Conservation (phyloP, 176 grass and related monocot species). For the Ampelocalamus luodianensis region DNA sequence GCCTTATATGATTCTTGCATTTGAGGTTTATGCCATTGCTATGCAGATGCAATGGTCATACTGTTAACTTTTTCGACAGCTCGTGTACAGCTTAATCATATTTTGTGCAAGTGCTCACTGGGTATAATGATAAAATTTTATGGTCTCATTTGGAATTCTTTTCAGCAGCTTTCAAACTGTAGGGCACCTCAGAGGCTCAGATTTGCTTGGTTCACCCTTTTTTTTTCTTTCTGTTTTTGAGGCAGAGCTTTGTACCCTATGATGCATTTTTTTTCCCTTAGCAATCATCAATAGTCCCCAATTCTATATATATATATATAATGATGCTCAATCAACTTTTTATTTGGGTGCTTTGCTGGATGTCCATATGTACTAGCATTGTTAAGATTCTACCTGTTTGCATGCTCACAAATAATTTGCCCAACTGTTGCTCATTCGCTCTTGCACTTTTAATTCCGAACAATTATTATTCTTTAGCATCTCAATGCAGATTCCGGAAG, state of each 20-base stretch:
- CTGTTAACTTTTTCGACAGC: neutral
- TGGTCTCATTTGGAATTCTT: neutral
- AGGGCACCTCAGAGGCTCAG: neutral
- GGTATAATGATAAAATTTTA: neutral
- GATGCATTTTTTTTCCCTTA: neutral
- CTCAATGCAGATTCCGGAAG: slow-evolving; percentile 82
- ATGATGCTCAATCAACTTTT: neutral
- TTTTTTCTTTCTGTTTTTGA: neutral
- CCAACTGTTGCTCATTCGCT: neutral
- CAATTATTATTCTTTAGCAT: slow-evolving; percentile 44
- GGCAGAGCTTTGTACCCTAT: neutral
- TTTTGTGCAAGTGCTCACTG: slow-evolving; percentile 12
- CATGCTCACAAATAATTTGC: neutral
- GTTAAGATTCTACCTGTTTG: slow-evolving; percentile 19
- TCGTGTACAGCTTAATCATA: neutral
- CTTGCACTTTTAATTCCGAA: slow-evolving; percentile 11
- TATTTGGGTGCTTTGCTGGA: neutral
- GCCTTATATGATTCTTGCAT: neutral
- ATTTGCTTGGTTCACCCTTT: neutral
- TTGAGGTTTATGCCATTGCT: slow-evolving; percentile 2
- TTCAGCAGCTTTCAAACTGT: neutral
- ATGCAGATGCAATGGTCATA: neutral
- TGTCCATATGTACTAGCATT: neutral
- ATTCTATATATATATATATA: neutral
- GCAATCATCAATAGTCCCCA: neutral